Conservation (phyloP, 306 rosid genomes). For the Cucurbita argyrosperma region DNA sequence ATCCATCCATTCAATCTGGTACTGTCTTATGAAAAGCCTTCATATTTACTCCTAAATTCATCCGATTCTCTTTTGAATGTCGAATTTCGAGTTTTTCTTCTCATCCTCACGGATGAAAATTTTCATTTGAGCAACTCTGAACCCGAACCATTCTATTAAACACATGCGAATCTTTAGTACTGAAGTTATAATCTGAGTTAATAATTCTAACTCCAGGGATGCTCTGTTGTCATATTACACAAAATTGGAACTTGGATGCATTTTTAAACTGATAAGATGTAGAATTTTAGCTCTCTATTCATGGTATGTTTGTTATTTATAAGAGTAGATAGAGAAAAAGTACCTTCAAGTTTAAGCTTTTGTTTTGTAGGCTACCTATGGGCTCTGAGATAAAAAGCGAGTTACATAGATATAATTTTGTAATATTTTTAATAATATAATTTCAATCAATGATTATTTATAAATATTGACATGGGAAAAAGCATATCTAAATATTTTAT, state of each 20-base stretch:
- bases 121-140: not conserved
- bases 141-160: not conserved
- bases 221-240: too few relatives aligned
- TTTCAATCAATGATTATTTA: too few relatives aligned
- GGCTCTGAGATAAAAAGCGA: too few relatives aligned
- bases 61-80: not conserved
- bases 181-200: not conserved
- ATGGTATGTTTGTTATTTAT: too few relatives aligned
- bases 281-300: not conserved
- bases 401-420: too few relatives aligned
- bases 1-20: not conserved
- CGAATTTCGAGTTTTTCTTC: not conserved
- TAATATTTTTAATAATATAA: too few relatives aligned
- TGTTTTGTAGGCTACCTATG: too few relatives aligned
- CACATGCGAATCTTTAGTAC: not conserved
- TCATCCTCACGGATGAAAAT: not conserved
- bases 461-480: too few relatives aligned
- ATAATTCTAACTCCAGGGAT: too few relatives aligned
- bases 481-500: too few relatives aligned
- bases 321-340: not conserved
- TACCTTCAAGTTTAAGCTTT: too few relatives aligned
- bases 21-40: not conserved
- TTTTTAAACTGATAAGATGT: not conserved
- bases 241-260: not conserved
- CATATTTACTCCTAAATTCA: not conserved